Base-by-base conservation (phyloP, 2,329 filamentous ascomycete genomes). In the Pestalotiopsis sp. region DNA sequence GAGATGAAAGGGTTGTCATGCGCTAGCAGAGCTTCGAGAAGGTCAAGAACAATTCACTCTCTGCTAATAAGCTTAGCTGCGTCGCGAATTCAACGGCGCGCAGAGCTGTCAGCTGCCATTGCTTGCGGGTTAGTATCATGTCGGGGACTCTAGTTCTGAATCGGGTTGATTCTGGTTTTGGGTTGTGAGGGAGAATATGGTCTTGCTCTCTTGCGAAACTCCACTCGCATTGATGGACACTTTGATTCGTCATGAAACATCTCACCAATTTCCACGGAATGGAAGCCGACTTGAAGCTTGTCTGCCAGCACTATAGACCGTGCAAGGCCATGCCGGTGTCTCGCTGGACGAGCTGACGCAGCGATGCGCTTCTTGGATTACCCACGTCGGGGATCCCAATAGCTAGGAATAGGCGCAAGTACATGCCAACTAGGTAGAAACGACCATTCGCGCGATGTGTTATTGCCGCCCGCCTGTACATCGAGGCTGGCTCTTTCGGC, bases 11-110 rank as follows among this genome's bases (percentile, higher is more conserved):
- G 59, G 5, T 20, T 36, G 25, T 27, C 57, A 12, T 36, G 25
- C 59, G 38, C 59, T 62, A 62, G 17, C 31, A 36, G 27, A 62
- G 59, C 59, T 62, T 62, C 59, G 25, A 62, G 59, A 62, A 62
- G 59, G 59, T 62, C 59, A 62, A 39, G 59, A 62, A 39, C 27
- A 38, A 38, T 9, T n/a, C 41, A 6, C 45, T 9, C 20, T 52
- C 45, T 36, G 23, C 59, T 39, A 12, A 13, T n/a, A 59, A 27
- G 59, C 13, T 20, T 62, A 62, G 59, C 31, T 62, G 59, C 59
- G 36, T 27, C 20, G 27, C 38, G 14, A 62, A 62, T 36, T 20
- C 25, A 62, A 62, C 59, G 59, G 59, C 59, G 20, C 57, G 59
- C 11, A 31, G 59, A 36, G 59, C 59, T 39, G 59, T 62, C 59